Base-by-base conservation (phyloP, 139 green algal genomes). In the Limnomonas spitsbergensis region DNA sequence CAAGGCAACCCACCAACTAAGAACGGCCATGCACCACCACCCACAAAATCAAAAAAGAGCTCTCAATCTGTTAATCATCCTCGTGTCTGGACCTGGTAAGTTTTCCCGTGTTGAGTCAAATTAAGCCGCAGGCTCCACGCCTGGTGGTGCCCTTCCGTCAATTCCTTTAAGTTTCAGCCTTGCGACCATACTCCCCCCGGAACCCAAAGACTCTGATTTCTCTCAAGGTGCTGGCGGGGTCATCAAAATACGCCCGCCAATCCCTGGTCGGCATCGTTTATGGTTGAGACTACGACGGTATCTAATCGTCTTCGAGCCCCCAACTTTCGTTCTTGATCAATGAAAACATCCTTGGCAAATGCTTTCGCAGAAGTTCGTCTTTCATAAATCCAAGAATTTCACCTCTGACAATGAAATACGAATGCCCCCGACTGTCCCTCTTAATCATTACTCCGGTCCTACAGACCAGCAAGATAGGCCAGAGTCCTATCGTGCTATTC, bases 321-420 rank as follows among this genome's bases (percentile, higher is more conserved):
- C 93, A 97, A 97, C 93, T 98, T 97, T 98, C 93, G 93, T 97
- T 98, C 35, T 97, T 98, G 94, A 98, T 98, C 91, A 98, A 98
- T 98, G 94, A 98, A 98, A 98, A 97, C 94, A 97, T 97, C 93
- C 93, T 98, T 98, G 94, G 94, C 92, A 98, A 97, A 97, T 97
- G 92, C 92, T 95, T 96, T 98, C 88, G 89, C 91, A 97, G 93
- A 95, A 96, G 94, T 98, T 97, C 93, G 94, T 98, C 94, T 97
- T 97, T 94, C 93, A 95, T 96, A 97, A 98, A 97, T 97, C 94
- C 94, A 98, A 98, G 94, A 98, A 98, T 97, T 98, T 97, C 93
- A 98, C 94, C 94, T 98, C 93, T 98, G 92, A 97, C 94, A 98
- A 97, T 95, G 93, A 94, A 98, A 98, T 98, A 97, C 92, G 92